Conservation (phyloP, 2,329 filamentous ascomycete genomes). For the Aspergillus flavus region DNA sequence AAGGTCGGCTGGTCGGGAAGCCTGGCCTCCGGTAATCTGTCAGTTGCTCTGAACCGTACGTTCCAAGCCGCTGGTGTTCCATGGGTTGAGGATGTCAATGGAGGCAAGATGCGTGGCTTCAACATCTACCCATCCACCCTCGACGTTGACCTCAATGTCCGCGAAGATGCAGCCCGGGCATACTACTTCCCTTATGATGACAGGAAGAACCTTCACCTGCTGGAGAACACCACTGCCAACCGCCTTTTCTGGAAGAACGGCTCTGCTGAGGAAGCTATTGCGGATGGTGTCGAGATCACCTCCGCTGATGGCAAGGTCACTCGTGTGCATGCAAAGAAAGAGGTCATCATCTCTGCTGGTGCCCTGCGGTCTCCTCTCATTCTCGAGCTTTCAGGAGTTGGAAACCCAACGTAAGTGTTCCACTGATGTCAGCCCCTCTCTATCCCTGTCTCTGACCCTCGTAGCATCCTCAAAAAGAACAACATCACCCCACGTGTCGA, state of each 20-base stretch:
- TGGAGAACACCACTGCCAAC: conserved; percentile 47
- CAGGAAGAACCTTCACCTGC: conserved; percentile 49
- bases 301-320: conserved; percentile 24
- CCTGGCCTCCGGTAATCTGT: conserved; percentile 28
- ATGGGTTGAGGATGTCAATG: conserved; percentile 49
- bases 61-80: conserved; percentile 40
- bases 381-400: conserved; percentile 64
- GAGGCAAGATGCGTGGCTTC: conserved; percentile 50
- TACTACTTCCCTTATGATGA: conserved; percentile 50
- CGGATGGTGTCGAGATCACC: conserved; percentile 35
- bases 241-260: conserved; percentile 41
- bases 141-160: conserved; percentile 39
- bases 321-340: conserved; percentile 37
- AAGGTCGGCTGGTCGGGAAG: conserved; percentile 30
- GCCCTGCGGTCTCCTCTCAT: conserved; percentile 58
- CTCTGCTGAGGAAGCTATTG: conserved; percentile 21
- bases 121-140: conserved; percentile 47
- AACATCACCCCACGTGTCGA: conserved; percentile 32
- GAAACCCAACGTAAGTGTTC: conserved; percentile 35
- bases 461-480: conserved; percentile 28
- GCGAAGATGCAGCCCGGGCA: conserved; percentile 52
- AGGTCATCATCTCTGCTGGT: conserved; percentile 64
- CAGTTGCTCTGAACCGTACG: conserved; percentile 41
- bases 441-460: not conserved
- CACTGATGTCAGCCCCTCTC: too few species aligned